Percentiles rank a stretch among this genome's conserved stretches.
Evolutionary conservation across 1,284 basidiomycete genomes (phyloP).

Genomic region (Exobasidium cylindrosporum): DNA sequence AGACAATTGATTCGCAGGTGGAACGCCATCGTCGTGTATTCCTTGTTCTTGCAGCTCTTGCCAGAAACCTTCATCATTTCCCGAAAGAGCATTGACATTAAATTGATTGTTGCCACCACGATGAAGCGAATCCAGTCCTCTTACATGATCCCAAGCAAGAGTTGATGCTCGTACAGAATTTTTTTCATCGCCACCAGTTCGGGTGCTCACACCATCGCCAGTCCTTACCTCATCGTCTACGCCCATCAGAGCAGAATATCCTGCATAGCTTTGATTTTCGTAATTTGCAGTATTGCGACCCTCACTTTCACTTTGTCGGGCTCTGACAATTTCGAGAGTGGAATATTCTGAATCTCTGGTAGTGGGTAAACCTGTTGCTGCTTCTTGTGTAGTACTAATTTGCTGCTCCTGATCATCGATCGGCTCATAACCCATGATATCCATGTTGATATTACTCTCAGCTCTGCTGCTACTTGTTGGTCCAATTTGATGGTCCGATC

Average conservation of each 20-base stretch:
- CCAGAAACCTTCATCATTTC: constrained; percentile 15
- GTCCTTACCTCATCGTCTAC: neutral
- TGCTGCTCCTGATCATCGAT: neutral
- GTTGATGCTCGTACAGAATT: neutral
- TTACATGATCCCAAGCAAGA: too few species aligned
- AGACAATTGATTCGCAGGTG: neutral
- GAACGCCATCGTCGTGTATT: neutral
- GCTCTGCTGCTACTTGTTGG: neutral
- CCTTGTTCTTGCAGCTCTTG: constrained; percentile 8
- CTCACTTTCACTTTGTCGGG: too few species aligned
- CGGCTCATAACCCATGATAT: neutral
- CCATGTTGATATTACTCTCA: neutral
- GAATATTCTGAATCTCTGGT: too few species aligned
- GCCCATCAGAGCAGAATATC: constrained; percentile 20
- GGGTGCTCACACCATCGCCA: too few species aligned
- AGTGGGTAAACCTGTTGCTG: too few species aligned
- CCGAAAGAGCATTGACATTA: neutral
- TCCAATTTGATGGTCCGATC: too few species aligned
- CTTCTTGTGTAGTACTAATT: too few species aligned
- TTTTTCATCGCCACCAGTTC: neutral
- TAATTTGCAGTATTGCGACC: neutral
- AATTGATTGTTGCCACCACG: too few species aligned
- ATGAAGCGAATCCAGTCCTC: neutral
- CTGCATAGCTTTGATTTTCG: constrained; percentile 15
- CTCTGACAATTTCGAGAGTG: too few species aligned